Evolutionary conservation across 2,329 filamentous ascomycete genomes (phyloP).

Genomic region (Fusarium abutilonis): DNA sequence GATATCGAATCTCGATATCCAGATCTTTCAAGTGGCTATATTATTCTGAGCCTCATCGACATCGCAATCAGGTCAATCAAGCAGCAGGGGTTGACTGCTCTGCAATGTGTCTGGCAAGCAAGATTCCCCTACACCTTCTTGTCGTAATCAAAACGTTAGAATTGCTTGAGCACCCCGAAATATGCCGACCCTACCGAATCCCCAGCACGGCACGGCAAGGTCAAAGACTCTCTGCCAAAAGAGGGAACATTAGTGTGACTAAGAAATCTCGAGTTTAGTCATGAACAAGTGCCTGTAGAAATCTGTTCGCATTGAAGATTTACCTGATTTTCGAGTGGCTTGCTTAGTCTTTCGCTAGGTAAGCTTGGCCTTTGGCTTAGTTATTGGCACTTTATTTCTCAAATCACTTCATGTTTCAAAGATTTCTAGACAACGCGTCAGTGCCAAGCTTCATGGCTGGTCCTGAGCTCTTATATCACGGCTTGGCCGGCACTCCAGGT

Average conservation of each 20-base stretch:
- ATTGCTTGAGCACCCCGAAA: conserved; percentile 6
- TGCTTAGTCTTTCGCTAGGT: conserved; percentile 13
- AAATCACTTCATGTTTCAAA: conserved; percentile 27
- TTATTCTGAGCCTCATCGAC: conserved; percentile 18
- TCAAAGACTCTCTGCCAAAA: conserved; percentile 12
- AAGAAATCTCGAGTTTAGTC: conserved; percentile 10
- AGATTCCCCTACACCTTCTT: conserved; percentile 27
- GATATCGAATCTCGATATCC: conserved; percentile 26
- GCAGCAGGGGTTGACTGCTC: background rate
- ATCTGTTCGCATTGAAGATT: background rate
- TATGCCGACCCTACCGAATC: conserved; percentile 39
- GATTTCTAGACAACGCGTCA: conserved; percentile 34
- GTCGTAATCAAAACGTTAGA: conserved; percentile 31
- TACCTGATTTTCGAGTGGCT: conserved; percentile 29
- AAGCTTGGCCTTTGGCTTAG: conserved; percentile 21
- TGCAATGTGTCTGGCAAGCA: conserved; percentile 15
- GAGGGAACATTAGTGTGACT: conserved; percentile 21
- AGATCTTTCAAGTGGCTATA: background rate
- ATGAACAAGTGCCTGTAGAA: conserved; percentile 7
- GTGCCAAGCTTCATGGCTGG: conserved; percentile 39
- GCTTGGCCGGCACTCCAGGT: conserved; percentile 34
- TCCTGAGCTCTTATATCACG: conserved; percentile 21
- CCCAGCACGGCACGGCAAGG: conserved; percentile 12
- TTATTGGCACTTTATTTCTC: conserved; percentile 6
- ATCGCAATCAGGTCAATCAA: conserved; percentile 12